phyloP scores from a whole-genome alignment of 495 filamentous ascomycete species.

The Penicillium verhagenii region DNA sequence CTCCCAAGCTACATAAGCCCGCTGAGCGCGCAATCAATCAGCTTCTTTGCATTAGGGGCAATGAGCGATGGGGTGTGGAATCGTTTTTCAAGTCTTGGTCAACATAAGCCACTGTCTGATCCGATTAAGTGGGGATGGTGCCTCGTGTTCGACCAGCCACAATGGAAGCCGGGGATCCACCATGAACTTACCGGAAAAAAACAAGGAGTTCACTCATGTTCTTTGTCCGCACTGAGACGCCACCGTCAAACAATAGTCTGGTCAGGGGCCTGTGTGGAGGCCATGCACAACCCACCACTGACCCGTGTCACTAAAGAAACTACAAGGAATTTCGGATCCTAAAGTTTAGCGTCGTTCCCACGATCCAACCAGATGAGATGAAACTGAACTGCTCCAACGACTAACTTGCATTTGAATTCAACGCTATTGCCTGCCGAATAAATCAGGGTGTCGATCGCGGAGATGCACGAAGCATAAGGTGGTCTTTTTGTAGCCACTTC shows the following conservation, averaged over 20 bases:
- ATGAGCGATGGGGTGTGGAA: neutral
- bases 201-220: neutral
- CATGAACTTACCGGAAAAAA: neutral
- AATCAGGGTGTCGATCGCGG: neutral
- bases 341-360: neutral
- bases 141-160: neutral
- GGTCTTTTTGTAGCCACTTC: neutral
- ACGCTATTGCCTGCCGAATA: neutral
- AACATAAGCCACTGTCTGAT: neutral
- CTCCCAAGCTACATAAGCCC: neutral
- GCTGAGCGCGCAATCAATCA: neutral
- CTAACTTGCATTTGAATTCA: constrained; percentile 2
- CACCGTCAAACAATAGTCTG: neutral
- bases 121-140: neutral
- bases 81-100: too few relatives aligned
- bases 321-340: neutral
- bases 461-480: neutral
- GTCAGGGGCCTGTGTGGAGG: neutral
- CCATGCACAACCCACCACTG: neutral
- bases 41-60: neutral
- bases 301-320: neutral
- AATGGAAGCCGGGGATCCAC: neutral
- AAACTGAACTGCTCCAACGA: constrained; percentile 2
- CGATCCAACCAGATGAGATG: neutral
- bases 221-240: neutral